These are phyloP conservation scores for Lumnitzera racemosa DNA, from an alignment of 345 rosid genomes.

Conservation along the genomic window DNA sequence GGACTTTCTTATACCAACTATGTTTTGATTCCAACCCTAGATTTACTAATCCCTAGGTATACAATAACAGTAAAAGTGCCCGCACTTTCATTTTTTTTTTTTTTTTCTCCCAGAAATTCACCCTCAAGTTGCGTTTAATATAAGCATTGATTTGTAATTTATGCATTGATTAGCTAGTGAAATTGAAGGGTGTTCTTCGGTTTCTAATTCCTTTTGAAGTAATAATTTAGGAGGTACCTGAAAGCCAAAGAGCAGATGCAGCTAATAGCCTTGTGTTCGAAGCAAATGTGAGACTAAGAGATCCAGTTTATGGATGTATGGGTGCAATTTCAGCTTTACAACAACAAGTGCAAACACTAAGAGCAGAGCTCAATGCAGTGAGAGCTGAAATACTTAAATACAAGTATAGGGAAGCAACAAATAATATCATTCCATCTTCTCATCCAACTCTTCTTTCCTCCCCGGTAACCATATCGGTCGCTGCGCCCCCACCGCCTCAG, in stretches of 20 bases:
- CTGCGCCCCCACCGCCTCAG: constrained; percentile 24
- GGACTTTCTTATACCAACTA: too few relatives aligned
- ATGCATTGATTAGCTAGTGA: too few relatives aligned
- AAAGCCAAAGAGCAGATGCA: constrained; percentile 74
- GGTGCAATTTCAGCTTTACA: constrained; percentile 92
- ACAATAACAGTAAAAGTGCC: too few relatives aligned
- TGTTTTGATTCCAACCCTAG: too few relatives aligned
- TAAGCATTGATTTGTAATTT: too few relatives aligned
- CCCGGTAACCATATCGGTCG: constrained; percentile 49
- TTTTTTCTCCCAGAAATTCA: too few relatives aligned
- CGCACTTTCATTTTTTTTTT: background rate
- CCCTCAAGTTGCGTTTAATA: too few relatives aligned
- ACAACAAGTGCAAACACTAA: constrained; percentile 79
- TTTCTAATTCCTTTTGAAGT: background rate
- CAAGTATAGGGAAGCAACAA: constrained; percentile 63
- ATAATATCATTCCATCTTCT: constrained; percentile 27
- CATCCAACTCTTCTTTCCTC: constrained; percentile 50
- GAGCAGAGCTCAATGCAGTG: constrained; percentile 66
- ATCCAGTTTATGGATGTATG: constrained; percentile 96
- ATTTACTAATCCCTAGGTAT: too few relatives aligned
- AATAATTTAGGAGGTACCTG: constrained; percentile 61
- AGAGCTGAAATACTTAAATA: constrained; percentile 73
- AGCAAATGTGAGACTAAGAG: constrained; percentile 92
- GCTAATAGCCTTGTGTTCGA: constrained; percentile 93
- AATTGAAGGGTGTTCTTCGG: background rate